Percentiles rank a stretch among this genome's conserved stretches.
Conservation (phyloP, 164 flowering plant species). For the Hamamelis virginiana region DNA sequence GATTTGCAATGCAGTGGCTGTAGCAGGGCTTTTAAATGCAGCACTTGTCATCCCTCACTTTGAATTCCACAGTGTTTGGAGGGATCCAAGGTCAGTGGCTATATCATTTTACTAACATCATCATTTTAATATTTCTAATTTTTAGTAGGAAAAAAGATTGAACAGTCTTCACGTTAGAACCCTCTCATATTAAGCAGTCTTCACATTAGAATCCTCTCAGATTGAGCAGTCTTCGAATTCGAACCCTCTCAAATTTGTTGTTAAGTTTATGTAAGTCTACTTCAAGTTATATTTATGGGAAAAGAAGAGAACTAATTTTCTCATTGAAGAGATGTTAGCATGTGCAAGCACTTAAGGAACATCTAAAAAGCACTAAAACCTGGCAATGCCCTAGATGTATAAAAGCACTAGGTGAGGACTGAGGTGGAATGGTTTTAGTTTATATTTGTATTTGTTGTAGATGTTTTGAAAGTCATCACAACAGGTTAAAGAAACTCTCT, state of each 20-base stretch:
- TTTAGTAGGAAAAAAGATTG: no score
- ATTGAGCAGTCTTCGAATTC: no score
- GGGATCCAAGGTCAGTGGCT: slow-evolving; percentile 56
- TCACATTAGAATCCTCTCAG: no score
- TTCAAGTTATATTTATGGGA: not conserved
- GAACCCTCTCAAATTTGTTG: no score
- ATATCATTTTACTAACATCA: slow-evolving; percentile 1
- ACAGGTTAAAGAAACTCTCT: not conserved
- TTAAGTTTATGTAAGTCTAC: not conserved
- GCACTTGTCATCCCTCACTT: slow-evolving; percentile 66
- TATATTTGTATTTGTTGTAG: not conserved
- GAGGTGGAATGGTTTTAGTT: not conserved
- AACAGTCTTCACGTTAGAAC: no score
- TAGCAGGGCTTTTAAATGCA: slow-evolving; percentile 78
- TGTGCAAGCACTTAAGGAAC: not conserved
- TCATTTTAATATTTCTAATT: not conserved
- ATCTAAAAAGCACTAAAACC: not conserved
- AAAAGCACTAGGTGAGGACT: not conserved
- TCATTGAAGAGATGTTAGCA: not conserved
- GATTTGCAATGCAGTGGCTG: slow-evolving; percentile 93
- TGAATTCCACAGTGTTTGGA: slow-evolving; percentile 63
- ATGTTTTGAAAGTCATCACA: not conserved
- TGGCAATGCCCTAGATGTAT: not conserved
- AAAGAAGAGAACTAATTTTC: not conserved
- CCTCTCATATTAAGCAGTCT: no score